These are phyloP conservation scores for Cucurbita pepo DNA, from an alignment of 306 rosid species.

Conservation along the genomic window DNA sequence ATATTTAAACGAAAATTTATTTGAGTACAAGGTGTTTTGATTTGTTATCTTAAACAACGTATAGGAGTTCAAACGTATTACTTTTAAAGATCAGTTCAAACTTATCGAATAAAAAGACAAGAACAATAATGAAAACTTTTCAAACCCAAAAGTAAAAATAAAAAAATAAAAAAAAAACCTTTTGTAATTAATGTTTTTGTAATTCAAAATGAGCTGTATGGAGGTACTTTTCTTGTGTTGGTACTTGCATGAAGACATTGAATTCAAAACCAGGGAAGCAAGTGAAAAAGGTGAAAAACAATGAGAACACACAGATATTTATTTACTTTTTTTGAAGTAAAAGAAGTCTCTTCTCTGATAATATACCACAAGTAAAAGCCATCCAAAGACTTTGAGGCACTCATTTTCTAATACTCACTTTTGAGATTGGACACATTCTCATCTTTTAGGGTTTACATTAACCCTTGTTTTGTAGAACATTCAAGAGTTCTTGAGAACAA, in stretches of 20 bases:
- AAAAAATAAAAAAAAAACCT: too few relatives aligned
- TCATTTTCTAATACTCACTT: neutral
- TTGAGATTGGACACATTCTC: neutral
- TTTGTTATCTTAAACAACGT: too few relatives aligned
- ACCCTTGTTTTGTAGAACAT: neutral
- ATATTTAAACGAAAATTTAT: too few relatives aligned
- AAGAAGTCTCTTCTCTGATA: too few relatives aligned
- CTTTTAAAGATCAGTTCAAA: too few relatives aligned
- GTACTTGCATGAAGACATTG: neutral
- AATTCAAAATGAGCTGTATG: neutral
- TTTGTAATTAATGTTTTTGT: neutral
- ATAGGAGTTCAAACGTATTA: too few relatives aligned
- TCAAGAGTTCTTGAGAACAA: neutral
- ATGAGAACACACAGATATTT: neutral
- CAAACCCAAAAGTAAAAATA: too few relatives aligned
- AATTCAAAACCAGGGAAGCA: neutral
- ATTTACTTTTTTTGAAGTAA: neutral
- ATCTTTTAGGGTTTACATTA: neutral
- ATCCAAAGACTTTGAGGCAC: too few relatives aligned
- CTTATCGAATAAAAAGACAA: too few relatives aligned
- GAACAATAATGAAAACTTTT: too few relatives aligned
- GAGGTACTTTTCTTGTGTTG: neutral
- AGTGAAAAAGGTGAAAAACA: neutral
- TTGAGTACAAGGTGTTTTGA: too few relatives aligned
- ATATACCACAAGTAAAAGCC: too few relatives aligned